A percentile compares a stretch with the other conserved stretches of the same genome.
phyloP scores from a whole-genome alignment of 805 yeast species.

The Wickerhamiella siamensis region DNA sequence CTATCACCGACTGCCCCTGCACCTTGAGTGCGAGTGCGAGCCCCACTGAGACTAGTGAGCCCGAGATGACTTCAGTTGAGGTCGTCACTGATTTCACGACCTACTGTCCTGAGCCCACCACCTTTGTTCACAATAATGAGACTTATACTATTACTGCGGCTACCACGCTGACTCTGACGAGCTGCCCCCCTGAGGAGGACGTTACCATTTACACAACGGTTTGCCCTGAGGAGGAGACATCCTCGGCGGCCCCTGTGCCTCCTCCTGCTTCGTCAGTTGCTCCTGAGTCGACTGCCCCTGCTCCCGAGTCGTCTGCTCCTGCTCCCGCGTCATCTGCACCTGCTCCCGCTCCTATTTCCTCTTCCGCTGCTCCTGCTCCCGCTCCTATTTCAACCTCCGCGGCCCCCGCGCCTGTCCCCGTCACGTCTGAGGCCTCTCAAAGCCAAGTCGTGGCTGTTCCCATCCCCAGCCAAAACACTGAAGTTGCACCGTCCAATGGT shows the following conservation, averaged over 20 bases:
- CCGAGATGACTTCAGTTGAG: not conserved
- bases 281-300: not conserved
- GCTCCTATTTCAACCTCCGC: not conserved
- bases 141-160: not conserved
- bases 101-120: conserved; percentile 19
- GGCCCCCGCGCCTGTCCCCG: not conserved
- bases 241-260: not conserved
- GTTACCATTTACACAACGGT: not conserved
- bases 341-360: not conserved
- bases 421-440: not conserved
- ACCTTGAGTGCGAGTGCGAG: conserved; percentile 25
- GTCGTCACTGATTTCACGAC: conserved; percentile 17
- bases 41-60: not conserved
- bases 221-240: not conserved
- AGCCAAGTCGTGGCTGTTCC: not conserved
- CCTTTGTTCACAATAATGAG: not conserved
- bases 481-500: too few relatives aligned
- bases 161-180: not conserved
- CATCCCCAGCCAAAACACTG: not conserved
- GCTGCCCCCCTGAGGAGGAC: not conserved
- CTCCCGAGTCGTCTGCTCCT: not conserved
- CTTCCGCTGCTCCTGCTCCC: not conserved
- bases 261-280: not conserved
- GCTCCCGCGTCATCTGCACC: not conserved
- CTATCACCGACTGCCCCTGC: conserved; percentile 81